Base-by-base conservation (phyloP, 768 basidiomycete genomes). In the Trametes cingulata region DNA sequence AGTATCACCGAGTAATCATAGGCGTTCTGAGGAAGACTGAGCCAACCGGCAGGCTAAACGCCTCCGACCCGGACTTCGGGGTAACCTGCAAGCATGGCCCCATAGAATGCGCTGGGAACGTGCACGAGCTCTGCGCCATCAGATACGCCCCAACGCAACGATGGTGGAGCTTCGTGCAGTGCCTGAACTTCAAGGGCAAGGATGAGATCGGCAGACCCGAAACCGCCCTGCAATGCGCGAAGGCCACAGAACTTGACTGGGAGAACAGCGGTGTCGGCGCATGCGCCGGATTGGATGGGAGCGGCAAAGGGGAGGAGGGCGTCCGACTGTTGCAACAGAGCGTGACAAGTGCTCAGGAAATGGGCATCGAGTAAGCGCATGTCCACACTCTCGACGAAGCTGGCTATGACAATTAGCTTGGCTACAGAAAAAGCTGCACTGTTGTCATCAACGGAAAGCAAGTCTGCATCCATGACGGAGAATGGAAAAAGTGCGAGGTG, bases 101-200 rank as follows among this genome's bases (percentile, higher is more conserved):
- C 5, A 72, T 80, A 52, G 95, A 98, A 73, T 97, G 95, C 68
- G 84, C 84, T 14, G 95, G 91, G 42, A 94, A 96, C 75, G 84
- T 93, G 17, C 90, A 97, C 60, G 87, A 97, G 70, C 79, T 97
- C 25, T 98, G 95, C 72, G 88, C 81, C 29, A 77, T 81, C 55
- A 84, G 85, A 69, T 79, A 91, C 61, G 76, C 81, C 22, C 73
- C 79, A 22, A 73, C 76, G 40, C 64, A 72, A n/a, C 76, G 75
- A 20, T 93, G 91, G 90, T 95, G 93, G 93, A 75, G 83, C 52
- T 95, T 93, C 66, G 77, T 93, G 20, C 85, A 84, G 60, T 95
- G 93, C 72, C 83, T 91, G 68, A 93, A 93, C 71, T 86, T 78
- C 65, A 78, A 84, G 65, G 88, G 84, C n/a, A 63, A 79, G 8